phyloP scores from a whole-genome alignment of 1,284 basidiomycete species.

The Mycena sp. region DNA sequence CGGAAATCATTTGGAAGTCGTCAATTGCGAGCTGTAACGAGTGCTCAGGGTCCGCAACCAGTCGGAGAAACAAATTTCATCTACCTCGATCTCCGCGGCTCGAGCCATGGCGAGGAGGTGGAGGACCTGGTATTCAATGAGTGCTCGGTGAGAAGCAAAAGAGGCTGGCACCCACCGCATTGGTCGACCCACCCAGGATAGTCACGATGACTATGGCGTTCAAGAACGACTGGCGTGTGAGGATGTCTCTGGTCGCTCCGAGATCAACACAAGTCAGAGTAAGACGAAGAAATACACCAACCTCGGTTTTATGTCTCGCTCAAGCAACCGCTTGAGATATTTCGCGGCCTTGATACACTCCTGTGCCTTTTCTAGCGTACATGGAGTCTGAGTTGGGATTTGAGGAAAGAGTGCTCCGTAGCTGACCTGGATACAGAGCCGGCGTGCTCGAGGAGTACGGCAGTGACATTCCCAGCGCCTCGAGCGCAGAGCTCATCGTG shows the following conservation, averaged over 20 bases:
- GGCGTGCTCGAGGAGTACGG: slow-evolving; percentile 91
- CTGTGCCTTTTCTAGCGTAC: slow-evolving; percentile 77
- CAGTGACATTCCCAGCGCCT: slow-evolving; percentile 92
- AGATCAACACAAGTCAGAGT: neutral
- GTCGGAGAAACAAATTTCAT: neutral
- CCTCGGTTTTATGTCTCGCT: slow-evolving; percentile 89
- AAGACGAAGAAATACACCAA: slow-evolving; percentile 38
- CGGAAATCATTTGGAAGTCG: slow-evolving; percentile 90
- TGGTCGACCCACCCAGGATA: slow-evolving; percentile 91
- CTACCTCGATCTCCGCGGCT: slow-evolving; percentile 79
- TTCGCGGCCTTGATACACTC: slow-evolving; percentile 88
- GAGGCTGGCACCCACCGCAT: slow-evolving; percentile 67
- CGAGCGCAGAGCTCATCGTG: slow-evolving; percentile 90
- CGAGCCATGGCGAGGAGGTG: slow-evolving; percentile 95
- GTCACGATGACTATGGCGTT: slow-evolving; percentile 91
- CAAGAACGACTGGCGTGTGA: slow-evolving; percentile 90
- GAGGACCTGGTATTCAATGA: slow-evolving; percentile 66
- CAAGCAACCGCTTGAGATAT: slow-evolving; percentile 85
- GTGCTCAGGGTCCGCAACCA: no score
- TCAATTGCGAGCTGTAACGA: slow-evolving; percentile 76
- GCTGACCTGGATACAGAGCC: slow-evolving; percentile 75
- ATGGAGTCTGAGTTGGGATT: neutral
- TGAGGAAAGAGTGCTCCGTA: neutral
- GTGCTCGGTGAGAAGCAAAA: neutral
- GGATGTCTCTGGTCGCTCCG: slow-evolving; percentile 72